These are phyloP conservation scores for Ceratobasidium sp. DNA, from an alignment of 1,284 basidiomycete species.

Conservation along the genomic window DNA sequence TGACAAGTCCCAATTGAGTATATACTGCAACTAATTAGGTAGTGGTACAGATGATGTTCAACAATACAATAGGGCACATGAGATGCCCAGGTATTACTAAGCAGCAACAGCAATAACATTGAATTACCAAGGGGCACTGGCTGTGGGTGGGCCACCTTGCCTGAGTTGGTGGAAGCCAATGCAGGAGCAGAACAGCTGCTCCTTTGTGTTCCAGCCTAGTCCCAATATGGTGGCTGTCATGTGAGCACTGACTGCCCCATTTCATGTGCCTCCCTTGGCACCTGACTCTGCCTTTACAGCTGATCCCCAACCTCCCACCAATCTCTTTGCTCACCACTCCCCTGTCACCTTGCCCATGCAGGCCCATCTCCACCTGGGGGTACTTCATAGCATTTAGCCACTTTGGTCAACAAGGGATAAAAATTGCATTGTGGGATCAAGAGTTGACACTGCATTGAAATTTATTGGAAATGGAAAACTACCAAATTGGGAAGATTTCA, in stretches of 20 bases:
- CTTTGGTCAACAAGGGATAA: too few species aligned
- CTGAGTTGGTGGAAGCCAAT: neutral
- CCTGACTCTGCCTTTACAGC: too few species aligned
- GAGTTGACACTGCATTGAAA: too few species aligned
- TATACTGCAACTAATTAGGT: neutral
- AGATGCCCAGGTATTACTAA: neutral
- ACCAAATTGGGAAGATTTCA: too few species aligned
- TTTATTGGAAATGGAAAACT: too few species aligned
- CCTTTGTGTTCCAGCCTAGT: neutral
- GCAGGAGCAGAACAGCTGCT: neutral
- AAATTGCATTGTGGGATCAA: too few species aligned
- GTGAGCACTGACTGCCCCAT: neutral
- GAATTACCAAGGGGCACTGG: neutral
- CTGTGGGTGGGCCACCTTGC: neutral
- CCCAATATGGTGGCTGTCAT: neutral
- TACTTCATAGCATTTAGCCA: too few species aligned
- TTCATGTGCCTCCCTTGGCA: too few species aligned
- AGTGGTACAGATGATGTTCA: neutral
- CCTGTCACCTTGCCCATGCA: too few species aligned
- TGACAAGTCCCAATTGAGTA: neutral
- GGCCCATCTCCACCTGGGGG: too few species aligned
- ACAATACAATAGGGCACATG: neutral
- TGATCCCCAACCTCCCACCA: too few species aligned
- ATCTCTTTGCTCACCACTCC: too few species aligned
- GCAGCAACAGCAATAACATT: neutral